phyloP scores from a whole-genome alignment of 768 basidiomycete genomes.

The Leccinum fibrillosum region DNA sequence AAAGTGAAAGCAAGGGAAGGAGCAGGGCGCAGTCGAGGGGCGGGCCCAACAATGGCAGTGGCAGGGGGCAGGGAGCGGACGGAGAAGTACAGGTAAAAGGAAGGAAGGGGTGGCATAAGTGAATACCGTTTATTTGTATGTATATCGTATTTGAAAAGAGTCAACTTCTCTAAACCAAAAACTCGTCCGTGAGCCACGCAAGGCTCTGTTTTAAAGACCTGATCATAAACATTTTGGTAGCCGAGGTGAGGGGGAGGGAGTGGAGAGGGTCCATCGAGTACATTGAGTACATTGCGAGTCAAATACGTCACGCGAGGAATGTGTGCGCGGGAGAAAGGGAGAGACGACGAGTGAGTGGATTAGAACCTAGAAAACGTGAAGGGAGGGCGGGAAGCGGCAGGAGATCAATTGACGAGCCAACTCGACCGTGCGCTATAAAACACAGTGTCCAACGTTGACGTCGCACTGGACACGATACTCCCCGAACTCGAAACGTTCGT shows the following conservation, averaged over 20 bases:
- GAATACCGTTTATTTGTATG: neutral
- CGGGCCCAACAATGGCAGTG: no score
- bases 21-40: neutral
- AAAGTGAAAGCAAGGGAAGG: neutral
- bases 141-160: neutral
- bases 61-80: neutral
- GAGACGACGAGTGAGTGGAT: neutral
- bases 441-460: constrained; percentile 20
- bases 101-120: neutral
- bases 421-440: constrained; percentile 34
- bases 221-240: constrained; percentile 1
- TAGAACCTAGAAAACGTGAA: neutral
- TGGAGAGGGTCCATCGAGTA: neutral
- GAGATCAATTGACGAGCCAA: constrained; percentile 11
- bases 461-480: constrained; percentile 17
- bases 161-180: neutral
- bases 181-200: neutral
- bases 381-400: no score
- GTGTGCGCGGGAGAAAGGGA: neutral
- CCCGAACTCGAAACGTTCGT: neutral
- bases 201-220: neutral
- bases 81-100: neutral
- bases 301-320: neutral
- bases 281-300: neutral
- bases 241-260: neutral